A percentile compares a stretch with the other conserved stretches of the same genome.
phyloP scores from a whole-genome alignment of 169 alveolate genomes.

The Perkinsus chesapeaki region DNA sequence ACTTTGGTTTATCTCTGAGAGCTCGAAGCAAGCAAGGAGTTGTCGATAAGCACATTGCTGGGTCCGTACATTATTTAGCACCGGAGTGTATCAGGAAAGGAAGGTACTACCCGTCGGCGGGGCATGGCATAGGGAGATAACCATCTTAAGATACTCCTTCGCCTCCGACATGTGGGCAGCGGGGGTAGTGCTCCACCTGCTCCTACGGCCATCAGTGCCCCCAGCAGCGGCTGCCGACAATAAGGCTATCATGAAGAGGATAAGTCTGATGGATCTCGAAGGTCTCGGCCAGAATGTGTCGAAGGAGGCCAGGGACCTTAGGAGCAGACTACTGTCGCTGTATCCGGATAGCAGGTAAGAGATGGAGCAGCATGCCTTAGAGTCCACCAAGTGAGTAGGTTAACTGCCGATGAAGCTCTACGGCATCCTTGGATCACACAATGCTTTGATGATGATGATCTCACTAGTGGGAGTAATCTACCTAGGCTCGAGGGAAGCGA shows the following conservation, averaged over 20 bases:
- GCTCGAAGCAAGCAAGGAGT: background rate
- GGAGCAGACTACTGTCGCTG: background rate
- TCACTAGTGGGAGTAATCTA: background rate
- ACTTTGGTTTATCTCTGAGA: background rate
- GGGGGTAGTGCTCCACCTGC: background rate
- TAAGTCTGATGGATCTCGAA: background rate
- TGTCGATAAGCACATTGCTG: background rate
- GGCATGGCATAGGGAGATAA: background rate
- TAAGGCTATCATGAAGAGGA: background rate
- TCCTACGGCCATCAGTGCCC: background rate
- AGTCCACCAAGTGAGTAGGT: background rate
- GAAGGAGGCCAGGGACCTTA: background rate
- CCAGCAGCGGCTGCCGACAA: background rate
- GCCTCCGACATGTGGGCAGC: background rate
- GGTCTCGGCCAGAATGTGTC: background rate
- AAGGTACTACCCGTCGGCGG: background rate
- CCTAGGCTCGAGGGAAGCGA: background rate
- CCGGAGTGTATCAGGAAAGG: slow-evolving; percentile 2
- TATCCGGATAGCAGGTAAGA: background rate
- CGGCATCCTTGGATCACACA: background rate
- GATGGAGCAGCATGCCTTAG: background rate
- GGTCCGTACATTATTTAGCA: background rate
- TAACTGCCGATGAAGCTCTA: background rate
- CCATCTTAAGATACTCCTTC: background rate
- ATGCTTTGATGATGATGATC: background rate